Conservation (phyloP, 139 green algal genomes). For the Yamagishiella unicocca region DNA sequence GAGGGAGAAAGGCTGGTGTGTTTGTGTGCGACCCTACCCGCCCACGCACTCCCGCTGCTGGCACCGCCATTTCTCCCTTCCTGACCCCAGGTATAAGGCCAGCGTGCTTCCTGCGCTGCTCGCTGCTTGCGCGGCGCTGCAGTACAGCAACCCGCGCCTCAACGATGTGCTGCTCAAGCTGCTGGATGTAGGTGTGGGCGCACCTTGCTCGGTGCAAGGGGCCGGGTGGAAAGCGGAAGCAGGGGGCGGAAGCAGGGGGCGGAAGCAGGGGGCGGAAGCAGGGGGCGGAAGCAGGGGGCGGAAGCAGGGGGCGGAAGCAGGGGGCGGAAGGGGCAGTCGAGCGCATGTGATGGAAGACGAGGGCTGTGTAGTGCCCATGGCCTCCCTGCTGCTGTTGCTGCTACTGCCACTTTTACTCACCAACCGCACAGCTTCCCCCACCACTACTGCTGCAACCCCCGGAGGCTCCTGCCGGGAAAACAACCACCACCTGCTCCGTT, state of each 20-base stretch:
- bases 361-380: no score
- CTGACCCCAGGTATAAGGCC: background rate
- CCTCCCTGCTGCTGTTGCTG: no score
- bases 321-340: background rate
- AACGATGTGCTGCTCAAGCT: background rate
- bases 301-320: background rate
- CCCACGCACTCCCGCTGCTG: background rate
- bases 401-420: no score
- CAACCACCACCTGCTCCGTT: no score
- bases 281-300: background rate
- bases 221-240: background rate
- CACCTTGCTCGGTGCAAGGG: no score
- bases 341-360: no score
- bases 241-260: background rate
- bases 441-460: no score
- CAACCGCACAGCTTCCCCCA: no score
- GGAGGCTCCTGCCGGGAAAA: no score
- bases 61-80: background rate
- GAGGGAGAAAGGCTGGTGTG: background rate
- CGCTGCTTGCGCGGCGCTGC: conserved; percentile 14
- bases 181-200: background rate
- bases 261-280: no score
- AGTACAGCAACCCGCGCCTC: conserved; percentile 22
- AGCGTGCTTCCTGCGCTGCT: background rate
- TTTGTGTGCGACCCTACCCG: no score